phyloP scores from a whole-genome alignment of 129 eudicot genomes.

The Smallanthus sonchifolius region DNA sequence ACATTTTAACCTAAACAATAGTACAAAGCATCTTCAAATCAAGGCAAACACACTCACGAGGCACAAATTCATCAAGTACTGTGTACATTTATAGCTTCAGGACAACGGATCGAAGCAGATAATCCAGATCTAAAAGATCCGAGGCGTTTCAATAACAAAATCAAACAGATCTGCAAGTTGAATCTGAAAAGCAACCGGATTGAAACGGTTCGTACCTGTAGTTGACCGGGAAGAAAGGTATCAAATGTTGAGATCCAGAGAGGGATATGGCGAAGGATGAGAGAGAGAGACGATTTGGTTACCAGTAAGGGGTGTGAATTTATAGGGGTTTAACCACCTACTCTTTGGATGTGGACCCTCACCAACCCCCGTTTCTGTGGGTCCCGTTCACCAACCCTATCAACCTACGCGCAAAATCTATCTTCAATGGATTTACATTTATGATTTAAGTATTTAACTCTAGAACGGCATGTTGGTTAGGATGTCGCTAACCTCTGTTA shows the following conservation, averaged over 20 bases:
- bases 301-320: background rate
- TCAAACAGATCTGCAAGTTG: background rate
- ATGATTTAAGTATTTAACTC: no score
- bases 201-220: background rate
- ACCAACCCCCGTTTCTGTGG: constrained; percentile 1
- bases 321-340: background rate
- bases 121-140: background rate
- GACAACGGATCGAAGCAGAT: background rate
- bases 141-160: background rate
- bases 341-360: constrained; percentile 12
- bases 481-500: no score
- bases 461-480: no score
- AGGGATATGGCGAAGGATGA: background rate
- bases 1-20: background rate
- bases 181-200: background rate
- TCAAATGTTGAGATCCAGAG: background rate
- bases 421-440: no score
- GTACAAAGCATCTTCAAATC: background rate
- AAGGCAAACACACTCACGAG: background rate
- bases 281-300: constrained; percentile 3
- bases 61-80: background rate
- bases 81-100: background rate
- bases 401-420: background rate
- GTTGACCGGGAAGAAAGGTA: background rate
- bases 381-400: constrained; percentile 4